Evolutionary conservation across 2,329 filamentous ascomycete genomes (phyloP), one percentile per base, ranked within the genome.

Genomic region (Diaporthe sp.): DNA sequence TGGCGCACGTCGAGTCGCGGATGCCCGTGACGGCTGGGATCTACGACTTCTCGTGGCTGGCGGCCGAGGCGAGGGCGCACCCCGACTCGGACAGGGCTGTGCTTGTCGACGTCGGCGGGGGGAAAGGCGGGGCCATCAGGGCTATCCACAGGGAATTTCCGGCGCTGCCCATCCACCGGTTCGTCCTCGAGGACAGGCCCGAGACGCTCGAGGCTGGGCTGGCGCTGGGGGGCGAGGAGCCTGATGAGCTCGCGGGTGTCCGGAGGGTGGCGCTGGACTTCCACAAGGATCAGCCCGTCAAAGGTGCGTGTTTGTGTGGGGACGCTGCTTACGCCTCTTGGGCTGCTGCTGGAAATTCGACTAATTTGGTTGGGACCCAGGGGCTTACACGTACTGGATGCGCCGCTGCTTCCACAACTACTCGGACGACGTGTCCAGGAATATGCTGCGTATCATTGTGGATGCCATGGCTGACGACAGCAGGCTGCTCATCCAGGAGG

Each of bases 381-480:
- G 81, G 22, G 82, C 82, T 6, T 76, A 80, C 13, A 74, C 81
- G 25, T 84, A 84, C 74, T 81, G 81, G 77, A 78, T 84, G 53
- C 80, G 82, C n/a, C 82, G 82, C 53, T 80, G 81, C 57, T 75
- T 83, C 37, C 82, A 83, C 71, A 80, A 83, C 68, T 84, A 82
- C 73, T 79, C 80, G 8, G 83, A 84, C 67, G 77, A 77, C 0
- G 79, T 73, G 22, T 77, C 70, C 53, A 74, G 76, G 57, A 77
- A 77, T 17, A 79, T 80, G 13, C 73, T 80, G 28, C 60, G 20
- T 12, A 71, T 75, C 31, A 31, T 80, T 9, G 73, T 76, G 12
- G 72, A 79, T 12, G 80, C 81, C 61, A 82, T 83, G 82, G 80
- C 79, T 13, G 39, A 72, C 0, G 82, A 85, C 70, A 84, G 82